A percentile compares a stretch with the other conserved stretches of the same genome.
phyloP scores from a whole-genome alignment of 352 stramenopile genomes.

The Halophytophthora batemanensis region DNA sequence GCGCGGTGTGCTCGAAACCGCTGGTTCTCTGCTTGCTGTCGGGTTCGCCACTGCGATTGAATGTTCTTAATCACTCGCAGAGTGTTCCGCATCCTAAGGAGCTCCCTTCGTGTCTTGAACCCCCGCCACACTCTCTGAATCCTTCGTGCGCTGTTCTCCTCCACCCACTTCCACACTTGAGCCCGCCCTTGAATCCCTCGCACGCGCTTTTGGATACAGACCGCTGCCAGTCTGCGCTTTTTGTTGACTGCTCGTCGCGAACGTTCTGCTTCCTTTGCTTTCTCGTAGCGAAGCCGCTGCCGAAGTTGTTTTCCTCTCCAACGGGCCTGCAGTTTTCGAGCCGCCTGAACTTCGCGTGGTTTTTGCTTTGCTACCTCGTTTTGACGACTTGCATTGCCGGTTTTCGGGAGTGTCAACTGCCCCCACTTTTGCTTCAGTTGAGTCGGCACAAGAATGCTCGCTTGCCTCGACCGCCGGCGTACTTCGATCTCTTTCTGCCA shows the following conservation, averaged over 20 bases:
- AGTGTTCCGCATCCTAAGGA: slow-evolving; percentile 39
- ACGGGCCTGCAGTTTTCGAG: slow-evolving; percentile 41
- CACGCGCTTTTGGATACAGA: slow-evolving; percentile 59
- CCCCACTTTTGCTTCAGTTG: slow-evolving; percentile 29
- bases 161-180: slow-evolving; percentile 34
- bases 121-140: slow-evolving; percentile 65
- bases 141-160: slow-evolving; percentile 30
- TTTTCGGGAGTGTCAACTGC: slow-evolving; percentile 14
- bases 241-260: slow-evolving; percentile 30
- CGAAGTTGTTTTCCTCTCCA: slow-evolving; percentile 47
- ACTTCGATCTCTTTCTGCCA: slow-evolving; percentile 23
- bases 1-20: slow-evolving; percentile 18
- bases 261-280: slow-evolving; percentile 29
- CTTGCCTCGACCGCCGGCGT: slow-evolving; percentile 15
- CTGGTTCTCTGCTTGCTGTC: slow-evolving; percentile 28
- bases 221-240: slow-evolving; percentile 28
- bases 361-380: slow-evolving; percentile 4
- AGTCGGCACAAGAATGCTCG: slow-evolving; percentile 11
- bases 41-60: slow-evolving; percentile 41
- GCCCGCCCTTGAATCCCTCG: slow-evolving; percentile 46
- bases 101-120: slow-evolving; percentile 37
- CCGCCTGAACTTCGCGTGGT: slow-evolving; percentile 23
- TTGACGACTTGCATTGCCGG: slow-evolving; percentile 1
- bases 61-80: slow-evolving; percentile 48
- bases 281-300: slow-evolving; percentile 36